These are phyloP conservation scores for Irineochytrium annulatum DNA, from an alignment of 192 early-diverging fungal species.

Conservation along the genomic window DNA sequence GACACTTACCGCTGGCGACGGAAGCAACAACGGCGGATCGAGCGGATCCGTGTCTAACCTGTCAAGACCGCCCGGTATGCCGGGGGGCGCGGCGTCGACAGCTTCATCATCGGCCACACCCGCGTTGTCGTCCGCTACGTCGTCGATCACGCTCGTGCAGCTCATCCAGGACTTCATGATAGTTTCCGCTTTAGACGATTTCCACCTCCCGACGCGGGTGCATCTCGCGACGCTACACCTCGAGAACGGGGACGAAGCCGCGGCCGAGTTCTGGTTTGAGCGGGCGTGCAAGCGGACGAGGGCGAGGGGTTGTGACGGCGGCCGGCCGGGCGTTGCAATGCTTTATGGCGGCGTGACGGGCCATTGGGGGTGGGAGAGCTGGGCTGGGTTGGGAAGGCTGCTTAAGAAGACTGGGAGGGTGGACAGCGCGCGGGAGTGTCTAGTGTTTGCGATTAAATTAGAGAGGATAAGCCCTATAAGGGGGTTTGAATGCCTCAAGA, in stretches of 20 bases:
- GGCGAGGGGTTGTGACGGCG: conserved; percentile 25
- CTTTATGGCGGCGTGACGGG: conserved; percentile 46
- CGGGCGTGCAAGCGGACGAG: conserved; percentile 36
- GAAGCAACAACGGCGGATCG: too few relatives aligned
- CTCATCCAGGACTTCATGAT: not conserved
- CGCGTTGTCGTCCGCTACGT: not conserved
- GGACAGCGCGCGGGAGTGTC: conserved; percentile 27
- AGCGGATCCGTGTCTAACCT: too few relatives aligned
- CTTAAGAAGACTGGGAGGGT: conserved; percentile 21
- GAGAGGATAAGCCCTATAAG: conserved; percentile 24
- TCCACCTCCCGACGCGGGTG: conserved; percentile 43
- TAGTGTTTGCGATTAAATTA: conserved; percentile 31
- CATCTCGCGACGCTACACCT: conserved; percentile 37
- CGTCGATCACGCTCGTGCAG: conserved; percentile 4
- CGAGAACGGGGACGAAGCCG: conserved; percentile 13
- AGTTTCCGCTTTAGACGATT: conserved; percentile 32
- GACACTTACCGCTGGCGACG: too few relatives aligned
- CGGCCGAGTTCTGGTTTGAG: conserved; percentile 40
- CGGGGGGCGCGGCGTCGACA: too few relatives aligned
- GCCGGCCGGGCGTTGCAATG: conserved; percentile 25
- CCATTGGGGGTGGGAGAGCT: conserved; percentile 39
- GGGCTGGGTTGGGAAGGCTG: conserved; percentile 32
- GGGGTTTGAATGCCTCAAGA: conserved; percentile 40
- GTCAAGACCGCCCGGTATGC: too few relatives aligned
- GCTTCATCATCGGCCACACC: conserved; percentile 4